Evolutionary conservation across 228 moss, liverwort and hornwort genomes (phyloP).

Genomic region (Sphagnum fallax): DNA sequence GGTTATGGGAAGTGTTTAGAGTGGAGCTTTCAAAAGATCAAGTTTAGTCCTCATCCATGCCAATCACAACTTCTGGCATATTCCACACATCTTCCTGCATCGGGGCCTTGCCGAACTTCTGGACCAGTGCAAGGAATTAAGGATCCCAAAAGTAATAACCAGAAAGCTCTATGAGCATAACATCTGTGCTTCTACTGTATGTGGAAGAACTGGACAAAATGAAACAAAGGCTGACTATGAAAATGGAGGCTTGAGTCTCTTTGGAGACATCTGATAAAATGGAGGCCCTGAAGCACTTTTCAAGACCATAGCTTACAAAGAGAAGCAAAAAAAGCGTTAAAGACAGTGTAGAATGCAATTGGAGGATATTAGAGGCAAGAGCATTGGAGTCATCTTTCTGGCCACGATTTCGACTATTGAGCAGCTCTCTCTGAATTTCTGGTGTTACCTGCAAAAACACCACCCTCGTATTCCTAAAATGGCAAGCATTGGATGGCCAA

Average conservation of each 20-base stretch:
- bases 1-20: not conserved
- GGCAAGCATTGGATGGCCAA: not conserved
- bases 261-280: not conserved
- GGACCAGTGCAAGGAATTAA: conserved; percentile 12
- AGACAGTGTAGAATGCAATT: not conserved
- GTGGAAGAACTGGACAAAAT: no score
- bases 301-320: no score
- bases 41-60: conserved; percentile 78
- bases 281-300: not conserved
- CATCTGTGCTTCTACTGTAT: no score
- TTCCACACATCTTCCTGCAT: conserved; percentile 85
- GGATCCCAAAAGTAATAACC: not conserved
- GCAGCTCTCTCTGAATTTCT: conserved; percentile 89
- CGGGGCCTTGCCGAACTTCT: conserved; percentile 49
- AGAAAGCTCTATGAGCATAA: not conserved
- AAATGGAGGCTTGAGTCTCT: not conserved
- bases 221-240: not conserved
- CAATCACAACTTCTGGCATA: conserved; percentile 79
- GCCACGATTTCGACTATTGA: conserved; percentile 70
- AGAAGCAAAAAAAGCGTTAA: not conserved
- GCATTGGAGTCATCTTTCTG: conserved; percentile 43
- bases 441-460: conserved; percentile 62
- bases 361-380: not conserved
- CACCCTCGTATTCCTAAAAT: not conserved
- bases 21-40: not conserved